Evolutionary conservation across 2,329 filamentous ascomycete genomes (phyloP).

Genomic region (Penicillium crustosum): DNA sequence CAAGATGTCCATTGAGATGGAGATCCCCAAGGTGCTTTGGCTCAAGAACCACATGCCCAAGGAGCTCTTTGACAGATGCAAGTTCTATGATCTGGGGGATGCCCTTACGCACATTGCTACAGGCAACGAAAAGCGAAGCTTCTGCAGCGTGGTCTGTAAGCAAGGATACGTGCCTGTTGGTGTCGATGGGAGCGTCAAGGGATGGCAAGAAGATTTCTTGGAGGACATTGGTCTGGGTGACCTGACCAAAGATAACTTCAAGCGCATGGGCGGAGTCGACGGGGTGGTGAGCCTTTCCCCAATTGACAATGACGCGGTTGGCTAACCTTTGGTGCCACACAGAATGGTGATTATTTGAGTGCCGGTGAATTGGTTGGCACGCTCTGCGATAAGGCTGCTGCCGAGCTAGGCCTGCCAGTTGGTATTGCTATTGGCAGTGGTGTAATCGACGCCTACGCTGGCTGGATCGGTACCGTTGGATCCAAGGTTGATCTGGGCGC

Average conservation of each 20-base stretch:
- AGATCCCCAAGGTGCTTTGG: conserved; percentile 97
- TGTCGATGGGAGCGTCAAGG: conserved; percentile 94
- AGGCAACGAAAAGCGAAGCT: conserved; percentile 86
- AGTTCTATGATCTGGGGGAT: conserved; percentile 94
- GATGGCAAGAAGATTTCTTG: conserved; percentile 96
- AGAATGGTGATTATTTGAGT: conserved; percentile 91
- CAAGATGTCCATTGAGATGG: conserved; percentile 99
- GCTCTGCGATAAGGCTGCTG: conserved; percentile 77
- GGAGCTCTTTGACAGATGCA: conserved; percentile 86
- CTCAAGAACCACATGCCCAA: conserved; percentile 97
- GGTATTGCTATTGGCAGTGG: conserved; percentile 93
- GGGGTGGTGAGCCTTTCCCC: conserved; percentile 74
- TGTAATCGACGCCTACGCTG: conserved; percentile 97
- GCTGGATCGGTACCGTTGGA: conserved; percentile 98
- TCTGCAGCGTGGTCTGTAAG: conserved; percentile 95
- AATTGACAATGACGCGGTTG: conserved; percentile 12
- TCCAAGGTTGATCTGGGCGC: conserved; percentile 79
- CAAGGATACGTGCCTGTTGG: conserved; percentile 96
- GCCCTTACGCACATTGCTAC: conserved; percentile 93
- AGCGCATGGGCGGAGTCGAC: conserved; percentile 89
- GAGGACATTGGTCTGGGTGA: conserved; percentile 82
- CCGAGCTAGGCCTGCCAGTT: conserved; percentile 77
- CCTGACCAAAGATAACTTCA: conserved; percentile 80
- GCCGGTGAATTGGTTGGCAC: conserved; percentile 88
- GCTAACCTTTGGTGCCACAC: conserved; percentile 15